Conservation (phyloP, 129 eudicot species). For the Artemisia tridentata region DNA sequence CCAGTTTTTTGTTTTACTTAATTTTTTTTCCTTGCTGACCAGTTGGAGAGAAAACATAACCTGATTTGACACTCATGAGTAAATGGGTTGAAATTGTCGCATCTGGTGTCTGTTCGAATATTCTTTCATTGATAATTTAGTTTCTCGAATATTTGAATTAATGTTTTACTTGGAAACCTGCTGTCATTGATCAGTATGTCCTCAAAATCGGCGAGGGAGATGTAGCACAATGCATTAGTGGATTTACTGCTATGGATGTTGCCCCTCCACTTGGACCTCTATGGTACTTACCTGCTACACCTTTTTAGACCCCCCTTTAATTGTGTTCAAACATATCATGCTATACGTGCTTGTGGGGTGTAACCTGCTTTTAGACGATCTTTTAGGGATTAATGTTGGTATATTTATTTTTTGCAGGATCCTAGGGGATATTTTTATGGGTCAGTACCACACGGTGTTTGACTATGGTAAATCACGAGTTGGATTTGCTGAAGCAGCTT, state of each 20-base stretch:
- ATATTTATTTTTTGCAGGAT: constrained; percentile 53
- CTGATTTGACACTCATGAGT: too few species aligned
- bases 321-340: background rate
- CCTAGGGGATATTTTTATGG: constrained; percentile 96
- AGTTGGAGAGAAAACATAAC: too few species aligned
- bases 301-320: background rate
- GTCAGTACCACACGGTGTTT: constrained; percentile 81
- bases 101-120: background rate
- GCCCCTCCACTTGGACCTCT: constrained; percentile 99
- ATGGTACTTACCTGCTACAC: constrained; percentile 45
- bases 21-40: too few species aligned
- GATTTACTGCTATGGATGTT: constrained; percentile 83
- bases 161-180: background rate
- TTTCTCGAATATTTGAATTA: background rate
- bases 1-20: background rate
- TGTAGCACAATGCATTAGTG: constrained; percentile 89
- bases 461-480: constrained; percentile 69
- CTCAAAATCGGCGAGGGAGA: constrained; percentile 82
- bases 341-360: background rate
- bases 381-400: background rate
- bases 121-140: background rate
- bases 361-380: background rate
- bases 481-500: constrained; percentile 99
- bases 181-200: constrained; percentile 51
- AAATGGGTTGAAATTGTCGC: background rate